phyloP scores from a whole-genome alignment of 78 protist species.

The Cyanophora paradoxa region DNA sequence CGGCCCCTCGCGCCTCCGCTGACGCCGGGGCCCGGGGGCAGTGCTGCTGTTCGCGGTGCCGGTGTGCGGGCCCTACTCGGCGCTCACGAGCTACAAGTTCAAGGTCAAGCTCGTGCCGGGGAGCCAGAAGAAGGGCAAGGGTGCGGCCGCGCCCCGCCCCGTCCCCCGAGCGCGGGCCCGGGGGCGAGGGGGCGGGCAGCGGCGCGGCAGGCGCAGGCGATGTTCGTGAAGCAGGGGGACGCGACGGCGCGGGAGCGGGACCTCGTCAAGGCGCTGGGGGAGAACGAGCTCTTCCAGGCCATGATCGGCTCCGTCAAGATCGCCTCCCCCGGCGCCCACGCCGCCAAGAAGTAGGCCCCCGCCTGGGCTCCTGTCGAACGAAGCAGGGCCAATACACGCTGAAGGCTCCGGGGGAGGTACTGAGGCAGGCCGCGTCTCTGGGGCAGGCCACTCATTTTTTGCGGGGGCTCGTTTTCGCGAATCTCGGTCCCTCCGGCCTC shows the following conservation, averaged over 20 bases:
- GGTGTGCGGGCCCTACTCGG: slow-evolving; percentile 57
- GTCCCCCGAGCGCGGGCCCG: neutral
- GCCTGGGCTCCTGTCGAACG: too few species aligned
- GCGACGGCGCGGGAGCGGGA: neutral
- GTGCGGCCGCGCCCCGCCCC: slow-evolving; percentile 17
- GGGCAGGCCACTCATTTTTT: too few species aligned
- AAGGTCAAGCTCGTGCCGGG: slow-evolving; percentile 81
- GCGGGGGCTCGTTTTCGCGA: too few species aligned
- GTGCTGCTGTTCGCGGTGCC: slow-evolving; percentile 72
- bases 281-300: slow-evolving; percentile 3
- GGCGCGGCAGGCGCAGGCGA: slow-evolving; percentile 1
- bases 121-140: slow-evolving; percentile 71
- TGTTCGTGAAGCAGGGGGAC: neutral
- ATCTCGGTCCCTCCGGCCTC: too few species aligned
- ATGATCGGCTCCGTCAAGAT: slow-evolving; percentile 1
- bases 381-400: too few species aligned
- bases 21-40: slow-evolving; percentile 48
- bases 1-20: too few species aligned
- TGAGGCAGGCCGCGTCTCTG: too few species aligned
- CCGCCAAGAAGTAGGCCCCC: too few species aligned
- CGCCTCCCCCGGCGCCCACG: neutral
- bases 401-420: too few species aligned
- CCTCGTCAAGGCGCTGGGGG: neutral
- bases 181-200: neutral
- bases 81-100: slow-evolving; percentile 47